These are phyloP conservation scores for Peronospora farinosa DNA, from an alignment of 352 stramenopile species.

Conservation along the genomic window DNA sequence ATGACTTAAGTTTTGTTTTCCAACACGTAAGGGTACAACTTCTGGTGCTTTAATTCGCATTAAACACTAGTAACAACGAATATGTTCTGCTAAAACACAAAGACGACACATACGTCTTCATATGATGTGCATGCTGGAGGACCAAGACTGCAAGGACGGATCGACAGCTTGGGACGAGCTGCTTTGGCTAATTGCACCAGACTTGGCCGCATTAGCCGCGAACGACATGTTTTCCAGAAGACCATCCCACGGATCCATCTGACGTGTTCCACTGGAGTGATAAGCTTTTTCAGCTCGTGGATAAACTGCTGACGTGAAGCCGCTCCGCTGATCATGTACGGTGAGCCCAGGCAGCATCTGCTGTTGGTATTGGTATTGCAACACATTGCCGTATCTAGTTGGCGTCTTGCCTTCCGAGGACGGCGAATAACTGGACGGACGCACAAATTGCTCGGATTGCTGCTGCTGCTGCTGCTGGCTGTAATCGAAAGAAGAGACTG, in stretches of 20 bases:
- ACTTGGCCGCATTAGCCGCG: slow-evolving; percentile 8
- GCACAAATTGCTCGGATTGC: slow-evolving; percentile 21
- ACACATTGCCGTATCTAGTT: slow-evolving; percentile 20
- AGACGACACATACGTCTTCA: slow-evolving; percentile 21
- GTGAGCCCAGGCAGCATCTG: slow-evolving; percentile 16
- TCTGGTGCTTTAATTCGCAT: slow-evolving; percentile 27
- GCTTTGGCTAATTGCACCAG: slow-evolving; percentile 14
- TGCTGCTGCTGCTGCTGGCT: slow-evolving; percentile 21
- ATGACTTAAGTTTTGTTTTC: slow-evolving; percentile 20
- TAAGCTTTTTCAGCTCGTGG: slow-evolving; percentile 16
- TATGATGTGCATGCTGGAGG: slow-evolving; percentile 69
- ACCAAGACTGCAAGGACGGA: slow-evolving; percentile 57
- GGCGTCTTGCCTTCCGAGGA: slow-evolving; percentile 17
- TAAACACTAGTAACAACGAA: slow-evolving; percentile 21
- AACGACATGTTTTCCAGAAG: slow-evolving; percentile 70
- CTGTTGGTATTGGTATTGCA: slow-evolving; percentile 23
- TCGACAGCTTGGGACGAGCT: slow-evolving; percentile 32
- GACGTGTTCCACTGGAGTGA: slow-evolving; percentile 12
- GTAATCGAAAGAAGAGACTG: slow-evolving; percentile 23
- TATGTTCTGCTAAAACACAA: background rate
- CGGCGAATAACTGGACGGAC: slow-evolving; percentile 21
- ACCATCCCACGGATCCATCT: slow-evolving; percentile 54
- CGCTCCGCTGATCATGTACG: slow-evolving; percentile 15
- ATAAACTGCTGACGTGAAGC: slow-evolving; percentile 13
- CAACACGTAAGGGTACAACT: slow-evolving; percentile 19